Conservation (phyloP, 176 grass and related monocot genomes). For the Ananas comosus region DNA sequence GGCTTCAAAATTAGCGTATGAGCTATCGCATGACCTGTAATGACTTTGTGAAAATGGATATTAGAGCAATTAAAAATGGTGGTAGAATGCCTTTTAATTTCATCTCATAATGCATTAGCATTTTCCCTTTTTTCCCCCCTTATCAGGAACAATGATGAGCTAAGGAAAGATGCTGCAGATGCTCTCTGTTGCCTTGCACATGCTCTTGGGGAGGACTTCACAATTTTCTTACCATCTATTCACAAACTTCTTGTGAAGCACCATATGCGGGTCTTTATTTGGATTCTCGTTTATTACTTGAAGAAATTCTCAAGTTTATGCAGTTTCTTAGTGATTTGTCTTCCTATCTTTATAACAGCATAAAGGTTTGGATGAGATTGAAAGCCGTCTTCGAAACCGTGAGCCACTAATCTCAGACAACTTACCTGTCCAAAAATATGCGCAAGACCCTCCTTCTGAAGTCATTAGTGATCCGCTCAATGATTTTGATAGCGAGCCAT, state of each 20-base stretch:
- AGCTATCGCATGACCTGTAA: background rate
- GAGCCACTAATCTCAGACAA: conserved; percentile 55
- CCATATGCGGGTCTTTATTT: conserved; percentile 54
- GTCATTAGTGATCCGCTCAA: conserved; percentile 76
- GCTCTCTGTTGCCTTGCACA: conserved; percentile 92
- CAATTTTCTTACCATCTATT: conserved; percentile 77
- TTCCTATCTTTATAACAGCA: conserved; percentile 45
- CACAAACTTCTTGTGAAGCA: conserved; percentile 88
- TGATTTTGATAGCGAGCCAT: conserved; percentile 59
- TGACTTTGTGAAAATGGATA: background rate
- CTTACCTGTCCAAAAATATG: conserved; percentile 65
- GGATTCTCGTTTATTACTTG: background rate
- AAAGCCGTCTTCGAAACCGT: conserved; percentile 53
- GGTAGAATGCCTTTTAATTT: too few relatives aligned
- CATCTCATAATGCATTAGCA: too few relatives aligned
- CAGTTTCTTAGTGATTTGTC: background rate
- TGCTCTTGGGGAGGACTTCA: conserved; percentile 89
- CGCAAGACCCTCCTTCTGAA: conserved; percentile 42
- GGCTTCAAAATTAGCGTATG: background rate
- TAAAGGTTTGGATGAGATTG: conserved; percentile 81
- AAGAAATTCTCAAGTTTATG: background rate
- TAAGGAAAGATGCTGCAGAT: conserved; percentile 84
- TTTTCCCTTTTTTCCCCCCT: background rate
- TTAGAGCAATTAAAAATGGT: background rate
- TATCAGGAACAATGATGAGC: conserved; percentile 76